Base-by-base conservation (phyloP, 805 yeast genomes). In the Danielozyma ontarioensis region DNA sequence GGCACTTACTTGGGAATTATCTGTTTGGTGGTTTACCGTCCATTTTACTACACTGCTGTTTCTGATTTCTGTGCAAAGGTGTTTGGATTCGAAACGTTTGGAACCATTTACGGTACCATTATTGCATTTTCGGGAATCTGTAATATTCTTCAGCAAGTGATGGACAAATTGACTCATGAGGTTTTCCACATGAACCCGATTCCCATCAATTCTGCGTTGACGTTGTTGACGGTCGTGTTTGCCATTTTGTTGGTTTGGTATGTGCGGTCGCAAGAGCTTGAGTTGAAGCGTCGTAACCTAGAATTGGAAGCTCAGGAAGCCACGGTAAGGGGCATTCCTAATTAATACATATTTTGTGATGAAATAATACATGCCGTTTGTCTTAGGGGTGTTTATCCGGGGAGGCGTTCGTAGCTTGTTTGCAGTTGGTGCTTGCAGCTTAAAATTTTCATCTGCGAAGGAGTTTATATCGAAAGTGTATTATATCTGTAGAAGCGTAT, bases 11-110 rank as follows among this genome's bases (percentile, higher is more conserved):
- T 73, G 1, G 95, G 95, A 3, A 83, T 89, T 27, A 45, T 78
- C 2, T 42, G 83, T 19, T 63, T 89, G 44, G 97, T 87, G 8
- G 66, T 84, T 2, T 88, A 84, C 59, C 72, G 97, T 55, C 96
- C 97, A 8, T 84, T 89, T 51, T 88, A 84, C 52, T 90, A 89
- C 59, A 89, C 97, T 2, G 85, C 94, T 2, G 86, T 88, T 5
- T 83, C 95, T 1, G 97, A 90, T 57, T 87, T 80, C 55, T 76
- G 88, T 49, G 94, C 95, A 18, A 89, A 89, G 54, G 90, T 89
- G 21, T 89, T 90, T 62, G 97, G 97, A 0, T 88, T 83, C 57
- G 80, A 78, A 35, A 87, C 94, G 1, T 89, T 90, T 59, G 97
- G 97, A 24, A 83, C 88, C 1, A 80, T 90, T 5, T 90, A 90